phyloP scores from a whole-genome alignment of 768 basidiomycete species.

The Suillus weaverae region DNA sequence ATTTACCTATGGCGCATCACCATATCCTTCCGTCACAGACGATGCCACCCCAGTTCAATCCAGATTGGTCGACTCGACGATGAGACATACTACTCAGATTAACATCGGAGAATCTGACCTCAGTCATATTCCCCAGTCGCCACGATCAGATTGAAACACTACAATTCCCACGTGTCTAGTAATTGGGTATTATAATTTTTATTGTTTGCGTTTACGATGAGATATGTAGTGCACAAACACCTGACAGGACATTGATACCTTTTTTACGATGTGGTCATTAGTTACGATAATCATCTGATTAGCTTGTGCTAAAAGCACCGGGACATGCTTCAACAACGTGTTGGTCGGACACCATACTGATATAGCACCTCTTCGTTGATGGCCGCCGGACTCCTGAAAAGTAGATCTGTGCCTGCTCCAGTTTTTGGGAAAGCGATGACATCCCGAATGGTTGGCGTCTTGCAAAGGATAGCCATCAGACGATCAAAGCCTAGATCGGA shows the following conservation, averaged over 20 bases:
- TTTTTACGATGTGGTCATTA: conserved; percentile 15
- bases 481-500: conserved; percentile 79
- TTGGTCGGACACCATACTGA: conserved; percentile 62
- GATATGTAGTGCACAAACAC: background rate
- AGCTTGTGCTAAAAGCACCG: background rate
- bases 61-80: conserved; percentile 16
- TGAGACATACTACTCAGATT: conserved; percentile 17
- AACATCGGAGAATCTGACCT: conserved; percentile 20
- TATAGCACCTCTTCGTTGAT: conserved; percentile 50
- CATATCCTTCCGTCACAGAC: conserved; percentile 35
- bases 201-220: background rate
- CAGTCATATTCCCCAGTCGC: conserved; percentile 13
- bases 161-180: conserved; percentile 18
- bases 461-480: conserved; percentile 87
- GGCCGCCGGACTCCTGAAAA: conserved; percentile 85
- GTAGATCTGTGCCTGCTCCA: conserved; percentile 75
- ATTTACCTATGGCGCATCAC: conserved; percentile 42
- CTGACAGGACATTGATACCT: conserved; percentile 3
- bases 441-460: conserved; percentile 84
- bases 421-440: conserved; percentile 98
- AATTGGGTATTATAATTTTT: conserved; percentile 10
- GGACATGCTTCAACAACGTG: conserved; percentile 11
- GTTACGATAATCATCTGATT: conserved; percentile 7
- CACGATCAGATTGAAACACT: conserved; percentile 27
- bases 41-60: conserved; percentile 51